Evolutionary conservation across 352 stramenopile genomes (phyloP).

Genomic region (Phytophthora europaea): DNA sequence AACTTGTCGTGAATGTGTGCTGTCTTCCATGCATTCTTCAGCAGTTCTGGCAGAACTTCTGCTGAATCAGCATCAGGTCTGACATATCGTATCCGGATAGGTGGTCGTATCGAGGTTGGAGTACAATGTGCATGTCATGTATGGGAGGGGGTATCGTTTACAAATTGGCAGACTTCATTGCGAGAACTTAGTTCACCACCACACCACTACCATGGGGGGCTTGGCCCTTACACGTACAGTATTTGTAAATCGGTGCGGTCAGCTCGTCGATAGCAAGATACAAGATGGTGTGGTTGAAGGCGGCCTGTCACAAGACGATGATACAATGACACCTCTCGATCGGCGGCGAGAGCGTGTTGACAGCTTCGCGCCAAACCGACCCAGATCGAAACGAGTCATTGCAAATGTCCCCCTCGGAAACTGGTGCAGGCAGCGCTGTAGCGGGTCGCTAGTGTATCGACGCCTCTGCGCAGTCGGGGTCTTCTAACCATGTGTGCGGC

Average conservation of each 20-base stretch:
- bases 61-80: too few species aligned
- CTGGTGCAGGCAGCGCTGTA: neutral
- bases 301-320: neutral
- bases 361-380: neutral
- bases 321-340: neutral
- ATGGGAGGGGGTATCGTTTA: too few species aligned
- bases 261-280: neutral
- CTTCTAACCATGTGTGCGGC: neutral
- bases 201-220: too few species aligned
- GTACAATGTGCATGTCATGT: too few species aligned
- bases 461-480: neutral
- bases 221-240: too few species aligned
- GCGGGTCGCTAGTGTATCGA: neutral
- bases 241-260: neutral
- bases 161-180: too few species aligned
- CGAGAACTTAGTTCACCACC: too few species aligned
- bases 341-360: neutral
- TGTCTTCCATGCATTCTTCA: too few species aligned
- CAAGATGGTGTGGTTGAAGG: neutral
- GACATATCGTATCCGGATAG: too few species aligned
- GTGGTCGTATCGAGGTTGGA: too few species aligned
- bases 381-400: neutral
- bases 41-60: too few species aligned
- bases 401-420: neutral
- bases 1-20: too few species aligned